Evolutionary conservation across 768 basidiomycete species (phyloP), one percentile per base, ranked within the genome.

Genomic region (Boletus bicolor): DNA sequence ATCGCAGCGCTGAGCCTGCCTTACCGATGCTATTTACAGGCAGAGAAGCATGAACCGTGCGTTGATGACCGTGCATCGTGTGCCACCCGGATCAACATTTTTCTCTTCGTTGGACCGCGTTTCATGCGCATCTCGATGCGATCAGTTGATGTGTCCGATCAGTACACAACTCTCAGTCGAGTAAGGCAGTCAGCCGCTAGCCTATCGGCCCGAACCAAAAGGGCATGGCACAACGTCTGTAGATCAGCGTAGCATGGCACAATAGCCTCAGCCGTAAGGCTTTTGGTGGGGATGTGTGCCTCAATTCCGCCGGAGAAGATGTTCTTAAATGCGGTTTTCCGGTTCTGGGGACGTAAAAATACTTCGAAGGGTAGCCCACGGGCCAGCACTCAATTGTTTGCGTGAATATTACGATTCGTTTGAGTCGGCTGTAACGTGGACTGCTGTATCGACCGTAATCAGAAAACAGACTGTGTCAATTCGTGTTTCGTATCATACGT

Each of bases 401-500:
- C 21, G 21, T 28, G 34, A 24, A 21, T 37, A n/a, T 9, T 19
- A 30, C 9, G 8, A 7, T 17, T 44, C 24, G 2, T 43, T 35
- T 7, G 12, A 37, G 21, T 38, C 36, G 10, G 36, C 12, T 21
- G 19, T 46, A 12, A 7, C 30, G 9, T 30, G 17, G 17, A n/a
- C 26, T n/a, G 4, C 21, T 24, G 21, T 21, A 45, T 58, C 41
- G n/a, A n/a, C 28, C 15, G 21, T 24, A 38, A 60, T 17, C 9
- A 17, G 9, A 51, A 44, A 51, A 35, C 2, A 39, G 38, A 41
- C 5, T 36, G 14, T 35, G 34, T 15, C 9, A 5, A 30, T 45
- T 50, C 44, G 21, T 44, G 39, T 49, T 48, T 48, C 26, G 32
- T 60, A 56, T 57, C 54, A 34, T 66, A 66, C 58, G 58, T 48